Conservation (phyloP, 495 filamentous ascomycete species). For the Tuber magnatum region DNA sequence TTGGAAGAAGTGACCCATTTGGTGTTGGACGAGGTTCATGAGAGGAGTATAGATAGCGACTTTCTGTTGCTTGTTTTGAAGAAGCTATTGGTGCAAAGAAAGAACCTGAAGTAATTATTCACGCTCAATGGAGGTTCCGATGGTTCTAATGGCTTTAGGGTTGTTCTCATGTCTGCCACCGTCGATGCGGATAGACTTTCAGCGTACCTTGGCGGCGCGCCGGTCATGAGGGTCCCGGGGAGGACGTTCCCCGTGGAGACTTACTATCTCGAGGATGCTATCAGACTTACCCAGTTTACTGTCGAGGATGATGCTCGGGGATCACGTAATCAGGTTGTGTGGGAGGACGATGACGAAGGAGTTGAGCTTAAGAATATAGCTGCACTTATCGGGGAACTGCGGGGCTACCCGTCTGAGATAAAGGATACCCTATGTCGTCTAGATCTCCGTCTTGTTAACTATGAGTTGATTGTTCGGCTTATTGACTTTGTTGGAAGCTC, state of each 20-base stretch:
- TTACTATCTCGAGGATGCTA: slow-evolving; percentile 82
- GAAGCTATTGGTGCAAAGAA: slow-evolving; percentile 63
- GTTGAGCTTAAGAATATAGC: slow-evolving; percentile 46
- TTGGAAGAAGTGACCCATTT: slow-evolving; percentile 85
- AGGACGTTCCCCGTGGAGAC: slow-evolving; percentile 86
- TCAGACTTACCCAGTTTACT: slow-evolving; percentile 69
- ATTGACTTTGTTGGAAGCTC: slow-evolving; percentile 64
- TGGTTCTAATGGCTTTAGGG: slow-evolving; percentile 43
- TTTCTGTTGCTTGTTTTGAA: slow-evolving; percentile 86
- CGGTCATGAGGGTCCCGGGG: slow-evolving; percentile 80
- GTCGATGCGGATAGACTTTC: slow-evolving; percentile 88
- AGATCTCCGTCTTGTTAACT: slow-evolving; percentile 82
- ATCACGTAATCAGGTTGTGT: slow-evolving; percentile 46
- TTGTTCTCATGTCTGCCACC: slow-evolving; percentile 94
- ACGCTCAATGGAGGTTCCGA: not conserved
- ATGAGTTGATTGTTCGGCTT: slow-evolving; percentile 67
- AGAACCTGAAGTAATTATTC: slow-evolving; percentile 53
- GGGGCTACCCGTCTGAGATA: slow-evolving; percentile 66
- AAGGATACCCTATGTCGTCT: slow-evolving; percentile 63
- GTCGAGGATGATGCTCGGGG: slow-evolving; percentile 48
- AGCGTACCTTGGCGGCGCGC: slow-evolving; percentile 72
- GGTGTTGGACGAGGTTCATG: slow-evolving; percentile 91
- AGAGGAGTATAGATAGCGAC: slow-evolving; percentile 89
- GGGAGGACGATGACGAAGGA: slow-evolving; percentile 53
- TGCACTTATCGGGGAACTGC: slow-evolving; percentile 46